Percentiles rank a stretch among this genome's conserved stretches.
These are phyloP conservation scores for Chrysanthemum lavandulifolium DNA, from an alignment of 129 eudicot genomes.

Conservation along the genomic window DNA sequence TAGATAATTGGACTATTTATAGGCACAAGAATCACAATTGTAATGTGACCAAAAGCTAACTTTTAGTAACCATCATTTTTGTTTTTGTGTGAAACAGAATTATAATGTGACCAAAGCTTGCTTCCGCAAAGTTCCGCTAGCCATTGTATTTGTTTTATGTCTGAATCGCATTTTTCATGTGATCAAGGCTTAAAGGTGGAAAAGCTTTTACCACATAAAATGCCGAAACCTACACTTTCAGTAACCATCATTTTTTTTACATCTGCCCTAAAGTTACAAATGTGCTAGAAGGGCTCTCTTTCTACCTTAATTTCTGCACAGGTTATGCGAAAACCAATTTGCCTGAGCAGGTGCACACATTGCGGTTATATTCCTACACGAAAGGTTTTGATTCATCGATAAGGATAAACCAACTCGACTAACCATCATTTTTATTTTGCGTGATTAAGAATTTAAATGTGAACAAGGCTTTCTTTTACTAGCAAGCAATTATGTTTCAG, in stretches of 20 bases:
- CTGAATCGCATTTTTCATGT: neutral
- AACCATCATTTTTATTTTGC: too few relatives aligned
- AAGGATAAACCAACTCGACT: too few relatives aligned
- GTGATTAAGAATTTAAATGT: too few relatives aligned
- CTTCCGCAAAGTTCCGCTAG: neutral
- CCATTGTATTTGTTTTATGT: neutral
- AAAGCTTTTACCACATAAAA: neutral
- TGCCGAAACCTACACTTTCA: neutral
- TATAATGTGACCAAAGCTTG: neutral
- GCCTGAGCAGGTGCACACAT: too few relatives aligned
- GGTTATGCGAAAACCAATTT: too few relatives aligned
- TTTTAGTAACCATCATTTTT: neutral
- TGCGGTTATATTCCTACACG: too few relatives aligned
- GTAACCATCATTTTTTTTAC: slow-evolving; percentile 1
- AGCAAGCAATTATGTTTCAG: too few relatives aligned
- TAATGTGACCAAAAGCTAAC: neutral
- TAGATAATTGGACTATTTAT: slow-evolving; percentile 1
- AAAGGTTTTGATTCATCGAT: too few relatives aligned
- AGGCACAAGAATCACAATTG: neutral
- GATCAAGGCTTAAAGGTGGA: neutral
- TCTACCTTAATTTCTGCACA: too few relatives aligned
- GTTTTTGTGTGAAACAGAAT: neutral
- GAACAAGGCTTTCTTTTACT: too few relatives aligned
- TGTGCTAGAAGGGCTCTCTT: neutral
- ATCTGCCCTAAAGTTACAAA: neutral